A percentile compares a stretch with the other conserved stretches of the same genome.
Evolutionary conservation across 257 asterid species (phyloP).

Genomic region (Solanum phureja): DNA sequence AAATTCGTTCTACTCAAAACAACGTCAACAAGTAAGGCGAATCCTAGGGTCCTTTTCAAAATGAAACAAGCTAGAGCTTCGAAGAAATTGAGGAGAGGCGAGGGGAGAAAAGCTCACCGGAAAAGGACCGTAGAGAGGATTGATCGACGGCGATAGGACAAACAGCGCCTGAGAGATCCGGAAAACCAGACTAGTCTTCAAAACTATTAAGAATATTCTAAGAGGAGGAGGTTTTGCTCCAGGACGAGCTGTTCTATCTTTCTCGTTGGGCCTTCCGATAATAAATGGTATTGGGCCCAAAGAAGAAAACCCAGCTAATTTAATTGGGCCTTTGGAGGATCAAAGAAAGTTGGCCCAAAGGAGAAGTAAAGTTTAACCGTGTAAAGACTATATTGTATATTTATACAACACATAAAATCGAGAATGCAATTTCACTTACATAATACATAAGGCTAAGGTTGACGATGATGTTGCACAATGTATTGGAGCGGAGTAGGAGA

Average conservation of each 20-base stretch:
- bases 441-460: too few relatives aligned
- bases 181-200: neutral
- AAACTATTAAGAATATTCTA: neutral
- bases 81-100: neutral
- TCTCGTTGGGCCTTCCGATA: neutral
- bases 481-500: too few relatives aligned
- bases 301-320: neutral
- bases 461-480: too few relatives aligned
- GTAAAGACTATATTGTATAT: too few relatives aligned
- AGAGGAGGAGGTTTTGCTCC: neutral
- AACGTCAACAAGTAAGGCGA: neutral
- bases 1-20: neutral
- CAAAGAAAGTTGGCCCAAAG: neutral
- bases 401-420: too few relatives aligned
- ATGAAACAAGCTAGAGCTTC: neutral
- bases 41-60: neutral
- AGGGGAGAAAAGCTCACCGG: neutral
- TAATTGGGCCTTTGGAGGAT: neutral
- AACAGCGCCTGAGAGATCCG: neutral
- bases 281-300: neutral
- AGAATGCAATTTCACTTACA: too few relatives aligned
- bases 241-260: neutral
- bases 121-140: neutral
- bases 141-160: slow-evolving; percentile 3
- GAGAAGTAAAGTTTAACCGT: neutral